phyloP scores from a whole-genome alignment of 148 eudicot species.

The Fallopia convolvulus region DNA sequence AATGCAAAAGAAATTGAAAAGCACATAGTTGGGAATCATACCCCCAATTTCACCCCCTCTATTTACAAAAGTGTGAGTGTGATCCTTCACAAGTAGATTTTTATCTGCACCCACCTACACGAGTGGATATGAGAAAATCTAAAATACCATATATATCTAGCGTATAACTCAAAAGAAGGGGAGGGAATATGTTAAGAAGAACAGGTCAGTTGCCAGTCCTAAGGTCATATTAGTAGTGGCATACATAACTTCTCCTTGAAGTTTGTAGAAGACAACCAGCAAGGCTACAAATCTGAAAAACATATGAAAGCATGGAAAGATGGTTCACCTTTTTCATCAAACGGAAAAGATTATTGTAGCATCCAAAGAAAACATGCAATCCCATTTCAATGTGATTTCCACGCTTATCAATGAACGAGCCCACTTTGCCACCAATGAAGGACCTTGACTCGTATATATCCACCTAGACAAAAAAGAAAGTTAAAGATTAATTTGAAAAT shows the following conservation, averaged over 20 bases:
- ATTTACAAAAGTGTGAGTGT: slow-evolving; percentile 92
- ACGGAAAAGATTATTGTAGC: slow-evolving; percentile 94
- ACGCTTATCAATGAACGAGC: slow-evolving; percentile 83
- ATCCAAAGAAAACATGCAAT: slow-evolving; percentile 95
- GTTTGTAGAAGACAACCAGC: neutral
- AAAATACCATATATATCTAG: slow-evolving; percentile 9
- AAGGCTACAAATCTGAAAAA: neutral
- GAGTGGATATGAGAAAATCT: slow-evolving; percentile 17
- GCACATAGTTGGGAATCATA: slow-evolving; percentile 25
- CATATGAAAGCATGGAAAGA: slow-evolving; percentile 4
- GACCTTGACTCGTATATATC: slow-evolving; percentile 95
- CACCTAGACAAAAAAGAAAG: slow-evolving; percentile 36
- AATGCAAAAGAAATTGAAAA: slow-evolving; percentile 2
- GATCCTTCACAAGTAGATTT: slow-evolving; percentile 97
- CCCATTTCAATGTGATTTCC: slow-evolving; percentile 99
- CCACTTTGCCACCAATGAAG: slow-evolving; percentile 97
- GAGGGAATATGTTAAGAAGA: neutral
- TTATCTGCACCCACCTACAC: slow-evolving; percentile 83
- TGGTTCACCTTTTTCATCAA: slow-evolving; percentile 80
- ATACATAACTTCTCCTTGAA: slow-evolving; percentile 2
- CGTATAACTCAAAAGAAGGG: neutral
- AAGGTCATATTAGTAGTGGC: neutral
- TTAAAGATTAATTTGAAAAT: neutral
- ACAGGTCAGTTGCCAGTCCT: neutral
- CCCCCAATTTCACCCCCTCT: slow-evolving; percentile 93